These are phyloP conservation scores for Waltiozyma sp. DNA, from an alignment of 1,139 yeast species.

Conservation along the genomic window DNA sequence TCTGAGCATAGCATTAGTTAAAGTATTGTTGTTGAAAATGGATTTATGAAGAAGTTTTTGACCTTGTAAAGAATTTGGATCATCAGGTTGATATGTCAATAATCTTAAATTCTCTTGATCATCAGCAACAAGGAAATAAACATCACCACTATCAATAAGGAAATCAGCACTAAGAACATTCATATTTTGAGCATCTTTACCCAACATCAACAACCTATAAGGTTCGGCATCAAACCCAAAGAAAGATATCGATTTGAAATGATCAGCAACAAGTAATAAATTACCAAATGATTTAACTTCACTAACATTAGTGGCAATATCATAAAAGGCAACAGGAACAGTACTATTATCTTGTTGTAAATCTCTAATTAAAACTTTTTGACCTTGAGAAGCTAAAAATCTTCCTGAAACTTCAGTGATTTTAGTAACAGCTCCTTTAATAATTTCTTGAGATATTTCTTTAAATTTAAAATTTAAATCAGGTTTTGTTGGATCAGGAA, in stretches of 20 bases:
- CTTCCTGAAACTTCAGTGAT: slow-evolving; percentile 78
- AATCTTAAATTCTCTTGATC: slow-evolving; percentile 59
- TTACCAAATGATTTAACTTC: slow-evolving; percentile 81
- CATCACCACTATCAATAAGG: slow-evolving; percentile 56
- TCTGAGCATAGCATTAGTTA: slow-evolving; percentile 49
- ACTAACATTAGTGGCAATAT: slow-evolving; percentile 67
- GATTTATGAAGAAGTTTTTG: slow-evolving; percentile 61
- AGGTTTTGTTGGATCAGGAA: slow-evolving; percentile 84
- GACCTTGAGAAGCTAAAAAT: slow-evolving; percentile 80
- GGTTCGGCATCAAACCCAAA: slow-evolving; percentile 95
- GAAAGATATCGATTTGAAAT: slow-evolving; percentile 68
- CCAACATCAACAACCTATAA: slow-evolving; percentile 68
- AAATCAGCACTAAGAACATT: slow-evolving; percentile 53
- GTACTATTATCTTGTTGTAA: slow-evolving; percentile 70
- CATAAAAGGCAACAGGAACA: slow-evolving; percentile 89
- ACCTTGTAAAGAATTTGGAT: slow-evolving; percentile 73
- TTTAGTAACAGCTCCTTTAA: slow-evolving; percentile 78
- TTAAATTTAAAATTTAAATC: slow-evolving; percentile 75
- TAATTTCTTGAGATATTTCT: slow-evolving; percentile 62
- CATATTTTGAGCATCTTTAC: slow-evolving; percentile 63
- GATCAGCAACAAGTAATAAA: slow-evolving; percentile 68
- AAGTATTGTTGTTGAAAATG: slow-evolving; percentile 37
- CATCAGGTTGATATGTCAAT: slow-evolving; percentile 87
- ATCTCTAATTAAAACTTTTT: slow-evolving; percentile 71
- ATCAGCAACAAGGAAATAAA: slow-evolving; percentile 63